Percentiles rank a stretch among this genome's conserved stretches.
These are phyloP conservation scores for Microcos paniculata DNA, from an alignment of 345 rosid species.

Conservation along the genomic window DNA sequence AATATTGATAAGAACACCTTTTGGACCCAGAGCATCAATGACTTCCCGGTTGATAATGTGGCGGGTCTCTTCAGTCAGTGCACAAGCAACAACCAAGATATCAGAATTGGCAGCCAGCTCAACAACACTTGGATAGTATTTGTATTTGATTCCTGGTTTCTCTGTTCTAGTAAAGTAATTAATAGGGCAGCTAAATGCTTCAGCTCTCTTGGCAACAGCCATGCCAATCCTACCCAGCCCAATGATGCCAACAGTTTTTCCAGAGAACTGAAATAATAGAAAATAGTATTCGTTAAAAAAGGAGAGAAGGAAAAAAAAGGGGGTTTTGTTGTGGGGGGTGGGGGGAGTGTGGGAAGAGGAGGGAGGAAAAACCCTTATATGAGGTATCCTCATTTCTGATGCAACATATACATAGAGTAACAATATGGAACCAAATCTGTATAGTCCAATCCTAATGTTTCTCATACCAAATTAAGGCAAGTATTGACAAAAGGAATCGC, in stretches of 20 bases:
- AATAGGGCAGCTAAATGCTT: slow-evolving; percentile 71
- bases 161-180: slow-evolving; percentile 55
- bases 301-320: not conserved
- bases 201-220: slow-evolving; percentile 70
- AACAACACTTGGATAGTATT: slow-evolving; percentile 46
- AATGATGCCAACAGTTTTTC: slow-evolving; percentile 65
- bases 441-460: not conserved
- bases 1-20: slow-evolving; percentile 67
- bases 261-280: slow-evolving; percentile 50
- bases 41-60: slow-evolving; percentile 58
- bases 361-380: not conserved
- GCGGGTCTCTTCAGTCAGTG: slow-evolving; percentile 48
- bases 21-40: slow-evolving; percentile 62
- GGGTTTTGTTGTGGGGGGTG: too few relatives aligned
- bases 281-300: not conserved
- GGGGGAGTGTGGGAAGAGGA: too few relatives aligned
- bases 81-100: slow-evolving; percentile 66
- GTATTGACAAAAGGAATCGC: not conserved
- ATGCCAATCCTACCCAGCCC: slow-evolving; percentile 76
- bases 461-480: not conserved
- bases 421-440: not conserved
- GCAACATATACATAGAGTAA: not conserved
- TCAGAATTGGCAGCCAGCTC: slow-evolving; percentile 62
- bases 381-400: not conserved
- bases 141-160: slow-evolving; percentile 47